Conservation (phyloP, 768 basidiomycete species). For the Coprinellus aureogranulatus region DNA sequence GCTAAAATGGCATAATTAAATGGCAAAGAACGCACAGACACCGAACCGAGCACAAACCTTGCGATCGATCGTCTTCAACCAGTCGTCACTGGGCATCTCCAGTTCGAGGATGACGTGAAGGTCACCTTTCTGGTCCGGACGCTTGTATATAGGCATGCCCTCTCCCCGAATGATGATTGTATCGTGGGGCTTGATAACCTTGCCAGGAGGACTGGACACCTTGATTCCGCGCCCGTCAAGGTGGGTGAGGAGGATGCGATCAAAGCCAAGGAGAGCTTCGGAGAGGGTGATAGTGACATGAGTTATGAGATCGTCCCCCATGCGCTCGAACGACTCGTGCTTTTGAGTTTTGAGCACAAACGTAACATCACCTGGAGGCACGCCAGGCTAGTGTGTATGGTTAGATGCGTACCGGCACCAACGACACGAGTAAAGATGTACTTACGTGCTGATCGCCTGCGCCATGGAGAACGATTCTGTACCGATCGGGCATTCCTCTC, state of each 20-base stretch:
- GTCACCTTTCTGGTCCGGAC: constrained; percentile 69
- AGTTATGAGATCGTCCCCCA: constrained; percentile 77
- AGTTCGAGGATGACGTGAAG: constrained; percentile 79
- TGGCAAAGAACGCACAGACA: background rate
- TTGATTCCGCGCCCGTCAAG: constrained; percentile 91
- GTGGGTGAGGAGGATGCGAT: constrained; percentile 84
- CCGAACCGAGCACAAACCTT: constrained; percentile 37
- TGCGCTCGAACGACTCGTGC: constrained; percentile 82
- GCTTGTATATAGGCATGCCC: constrained; percentile 83
- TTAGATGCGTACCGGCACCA: background rate
- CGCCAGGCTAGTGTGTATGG: constrained; percentile 57
- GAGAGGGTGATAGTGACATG: constrained; percentile 85
- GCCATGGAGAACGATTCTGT: constrained; percentile 85
- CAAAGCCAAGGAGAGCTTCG: constrained; percentile 94
- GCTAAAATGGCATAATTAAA: constrained; percentile 35
- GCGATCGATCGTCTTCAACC: constrained; percentile 65
- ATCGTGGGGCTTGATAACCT: constrained; percentile 72
- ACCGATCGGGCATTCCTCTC: constrained; percentile 79
- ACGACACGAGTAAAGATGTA: constrained; percentile 6
- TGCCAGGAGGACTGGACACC: constrained; percentile 69
- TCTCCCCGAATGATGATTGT: constrained; percentile 77
- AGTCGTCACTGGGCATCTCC: constrained; percentile 83
- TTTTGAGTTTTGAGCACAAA: constrained; percentile 68
- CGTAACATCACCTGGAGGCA: constrained; percentile 87
- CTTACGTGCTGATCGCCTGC: constrained; percentile 87